These are phyloP conservation scores for Glaciozyma martinii DNA, from an alignment of 768 basidiomycete species.

Conservation along the genomic window DNA sequence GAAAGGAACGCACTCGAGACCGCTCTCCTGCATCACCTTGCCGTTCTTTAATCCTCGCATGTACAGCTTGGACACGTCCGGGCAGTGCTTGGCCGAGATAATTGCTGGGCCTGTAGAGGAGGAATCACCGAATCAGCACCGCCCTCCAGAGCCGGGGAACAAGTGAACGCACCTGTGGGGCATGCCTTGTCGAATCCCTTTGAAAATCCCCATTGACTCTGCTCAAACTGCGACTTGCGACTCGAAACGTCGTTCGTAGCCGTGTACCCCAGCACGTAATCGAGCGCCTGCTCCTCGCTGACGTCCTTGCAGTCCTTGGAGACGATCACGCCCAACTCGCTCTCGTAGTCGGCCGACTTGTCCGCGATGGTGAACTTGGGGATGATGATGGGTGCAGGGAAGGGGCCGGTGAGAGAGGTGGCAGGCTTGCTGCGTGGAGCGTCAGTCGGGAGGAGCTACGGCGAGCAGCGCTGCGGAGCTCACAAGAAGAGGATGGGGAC, in stretches of 20 bases:
- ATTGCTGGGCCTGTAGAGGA: slow-evolving; percentile 33
- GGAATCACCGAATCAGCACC: too few species aligned
- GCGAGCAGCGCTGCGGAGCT: not conserved
- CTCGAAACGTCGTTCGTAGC: slow-evolving; percentile 41
- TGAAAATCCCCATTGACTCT: slow-evolving; percentile 28
- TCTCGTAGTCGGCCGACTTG: slow-evolving; percentile 39
- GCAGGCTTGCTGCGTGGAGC: slow-evolving; percentile 35
- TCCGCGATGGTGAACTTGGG: slow-evolving; percentile 25
- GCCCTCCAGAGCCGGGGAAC: not conserved
- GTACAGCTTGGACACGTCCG: slow-evolving; percentile 28
- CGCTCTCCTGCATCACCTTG: slow-evolving; percentile 36
- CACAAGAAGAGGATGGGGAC: slow-evolving; percentile 39
- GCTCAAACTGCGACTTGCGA: slow-evolving; percentile 36
- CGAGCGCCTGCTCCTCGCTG: slow-evolving; percentile 38
- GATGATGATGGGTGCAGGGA: slow-evolving; percentile 33
- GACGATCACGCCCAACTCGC: slow-evolving; percentile 39
- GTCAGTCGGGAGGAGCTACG: not conserved
- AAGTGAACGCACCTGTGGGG: slow-evolving; percentile 28
- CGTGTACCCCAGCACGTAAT: slow-evolving; percentile 39
- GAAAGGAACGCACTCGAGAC: slow-evolving; percentile 35
- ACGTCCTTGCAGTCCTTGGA: slow-evolving; percentile 40
- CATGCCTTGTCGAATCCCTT: slow-evolving; percentile 38
- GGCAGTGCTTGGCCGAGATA: slow-evolving; percentile 30
- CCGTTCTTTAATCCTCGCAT: slow-evolving; percentile 35
- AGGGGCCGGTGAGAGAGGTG: slow-evolving; percentile 37